Conservation (phyloP, 2,329 filamentous ascomycete genomes). For the Chrysosphaeria jannelii region DNA sequence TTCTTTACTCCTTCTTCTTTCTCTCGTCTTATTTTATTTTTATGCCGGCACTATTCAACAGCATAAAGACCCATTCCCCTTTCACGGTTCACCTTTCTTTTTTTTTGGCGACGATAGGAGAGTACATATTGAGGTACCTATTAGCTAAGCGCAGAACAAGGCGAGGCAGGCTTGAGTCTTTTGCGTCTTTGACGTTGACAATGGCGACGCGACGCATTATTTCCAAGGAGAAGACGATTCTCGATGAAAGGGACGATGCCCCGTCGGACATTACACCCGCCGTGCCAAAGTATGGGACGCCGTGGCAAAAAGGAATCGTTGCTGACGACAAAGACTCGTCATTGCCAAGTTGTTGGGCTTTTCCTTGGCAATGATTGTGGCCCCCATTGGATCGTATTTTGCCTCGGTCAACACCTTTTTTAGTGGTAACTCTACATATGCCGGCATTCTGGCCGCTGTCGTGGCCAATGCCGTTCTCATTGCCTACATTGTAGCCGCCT, state of each 20-base stretch:
- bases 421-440: constrained; percentile 67
- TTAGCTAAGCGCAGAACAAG: no score
- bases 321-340: constrained; percentile 32
- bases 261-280: constrained; percentile 48
- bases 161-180: no score
- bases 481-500: constrained; percentile 72
- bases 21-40: no score
- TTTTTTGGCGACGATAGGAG: no score
- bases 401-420: constrained; percentile 48
- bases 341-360: constrained; percentile 77
- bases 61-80: no score
- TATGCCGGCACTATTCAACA: no score
- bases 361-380: constrained; percentile 66
- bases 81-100: no score
- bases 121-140: no score
- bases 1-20: no score
- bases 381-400: constrained; percentile 78
- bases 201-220: constrained; percentile 46
- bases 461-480: constrained; percentile 79
- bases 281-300: constrained; percentile 27
- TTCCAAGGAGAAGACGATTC: constrained; percentile 31
- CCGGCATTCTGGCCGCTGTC: constrained; percentile 58
- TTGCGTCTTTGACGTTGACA: no score
- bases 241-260: constrained; percentile 23
- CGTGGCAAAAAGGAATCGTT: constrained; percentile 1